These are phyloP conservation scores for Ophiostoma quercus DNA, from an alignment of 2,329 filamentous ascomycete genomes.

Conservation along the genomic window DNA sequence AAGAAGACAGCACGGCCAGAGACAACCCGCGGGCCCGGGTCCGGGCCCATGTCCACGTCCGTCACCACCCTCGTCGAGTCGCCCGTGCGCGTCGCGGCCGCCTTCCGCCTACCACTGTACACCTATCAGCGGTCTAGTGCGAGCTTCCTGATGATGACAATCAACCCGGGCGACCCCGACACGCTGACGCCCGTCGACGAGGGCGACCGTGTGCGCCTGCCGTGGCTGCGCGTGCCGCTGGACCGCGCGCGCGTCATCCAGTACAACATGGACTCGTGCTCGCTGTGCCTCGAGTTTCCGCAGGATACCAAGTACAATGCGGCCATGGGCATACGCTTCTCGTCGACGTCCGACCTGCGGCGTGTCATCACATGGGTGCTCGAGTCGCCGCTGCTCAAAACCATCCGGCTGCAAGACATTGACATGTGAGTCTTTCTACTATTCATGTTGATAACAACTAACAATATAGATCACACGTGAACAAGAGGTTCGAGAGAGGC, in stretches of 20 bases:
- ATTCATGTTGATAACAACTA: background rate
- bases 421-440: background rate
- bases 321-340: conserved; percentile 11
- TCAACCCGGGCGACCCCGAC: conserved; percentile 8
- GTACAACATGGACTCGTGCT: conserved; percentile 25
- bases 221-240: background rate
- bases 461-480: background rate
- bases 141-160: background rate
- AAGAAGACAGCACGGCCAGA: background rate
- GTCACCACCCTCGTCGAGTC: background rate
- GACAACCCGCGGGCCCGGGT: no score
- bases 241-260: conserved; percentile 26
- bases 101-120: background rate
- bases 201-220: background rate
- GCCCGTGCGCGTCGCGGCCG: background rate
- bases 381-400: background rate
- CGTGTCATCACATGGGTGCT: conserved; percentile 7
- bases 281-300: background rate
- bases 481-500: background rate
- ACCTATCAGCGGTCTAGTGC: no score
- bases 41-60: background rate
- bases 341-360: background rate
- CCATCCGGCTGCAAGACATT: background rate
- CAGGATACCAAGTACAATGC: background rate
- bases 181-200: background rate